phyloP scores from a whole-genome alignment of 1,284 basidiomycete species.

The Fomes fomentarius region DNA sequence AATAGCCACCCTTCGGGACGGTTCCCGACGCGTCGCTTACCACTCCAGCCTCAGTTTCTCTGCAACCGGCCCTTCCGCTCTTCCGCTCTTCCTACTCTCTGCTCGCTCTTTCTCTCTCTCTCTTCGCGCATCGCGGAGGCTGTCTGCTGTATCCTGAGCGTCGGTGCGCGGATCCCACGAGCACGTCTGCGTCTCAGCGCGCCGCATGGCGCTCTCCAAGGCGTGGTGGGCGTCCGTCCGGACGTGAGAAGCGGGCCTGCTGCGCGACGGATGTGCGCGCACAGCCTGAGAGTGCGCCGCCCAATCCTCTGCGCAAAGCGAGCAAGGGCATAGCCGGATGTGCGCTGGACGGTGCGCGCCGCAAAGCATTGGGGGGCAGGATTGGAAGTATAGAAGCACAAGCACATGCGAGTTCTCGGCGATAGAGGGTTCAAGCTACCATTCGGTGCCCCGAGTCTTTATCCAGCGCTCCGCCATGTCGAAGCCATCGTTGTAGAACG shows the following conservation, averaged over 20 bases:
- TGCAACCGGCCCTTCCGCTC: too few species aligned
- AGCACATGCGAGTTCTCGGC: too few species aligned
- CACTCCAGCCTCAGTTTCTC: background rate
- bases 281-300: conserved; percentile 2
- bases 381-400: too few species aligned
- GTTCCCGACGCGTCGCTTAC: background rate
- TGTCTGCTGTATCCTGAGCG: conserved; percentile 2
- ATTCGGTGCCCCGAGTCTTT: too few species aligned
- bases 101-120: background rate
- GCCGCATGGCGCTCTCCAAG: conserved; percentile 14
- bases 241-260: conserved; percentile 22
- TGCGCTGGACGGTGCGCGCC: too few species aligned
- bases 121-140: background rate
- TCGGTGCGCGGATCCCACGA: conserved; percentile 9
- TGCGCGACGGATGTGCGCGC: conserved; percentile 11
- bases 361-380: too few species aligned
- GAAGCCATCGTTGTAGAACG: too few species aligned
- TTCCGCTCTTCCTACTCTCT: background rate
- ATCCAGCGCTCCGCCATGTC: too few species aligned
- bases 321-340: background rate
- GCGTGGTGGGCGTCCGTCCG: conserved; percentile 16
- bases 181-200: conserved; percentile 1
- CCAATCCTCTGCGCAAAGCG: background rate
- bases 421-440: too few species aligned
- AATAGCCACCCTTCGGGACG: background rate